These are phyloP conservation scores for Ophiocordyceps camponoti-leonardi DNA, from an alignment of 2,329 filamentous ascomycete species.

Conservation along the genomic window DNA sequence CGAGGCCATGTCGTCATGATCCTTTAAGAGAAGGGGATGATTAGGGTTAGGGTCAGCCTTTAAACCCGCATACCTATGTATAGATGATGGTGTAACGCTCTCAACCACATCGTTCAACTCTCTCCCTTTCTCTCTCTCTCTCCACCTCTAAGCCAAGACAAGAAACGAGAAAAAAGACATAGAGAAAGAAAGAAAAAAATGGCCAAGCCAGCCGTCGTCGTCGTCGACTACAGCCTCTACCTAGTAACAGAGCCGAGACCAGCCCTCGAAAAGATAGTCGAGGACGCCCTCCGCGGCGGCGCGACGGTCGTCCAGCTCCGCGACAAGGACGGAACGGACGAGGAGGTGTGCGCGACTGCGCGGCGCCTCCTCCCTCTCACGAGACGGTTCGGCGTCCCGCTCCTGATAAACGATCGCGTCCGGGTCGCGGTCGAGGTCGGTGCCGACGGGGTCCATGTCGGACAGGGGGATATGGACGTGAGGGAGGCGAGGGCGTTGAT, in stretches of 20 bases:
- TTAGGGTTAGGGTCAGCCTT: too few relatives aligned
- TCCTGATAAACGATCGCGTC: constrained; percentile 85
- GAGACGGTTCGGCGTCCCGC: constrained; percentile 48
- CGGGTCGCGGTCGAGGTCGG: constrained; percentile 75
- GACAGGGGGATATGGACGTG: constrained; percentile 80
- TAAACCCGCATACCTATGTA: too few relatives aligned
- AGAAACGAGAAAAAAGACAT: too few relatives aligned
- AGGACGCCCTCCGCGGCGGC: constrained; percentile 59
- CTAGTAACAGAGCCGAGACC: constrained; percentile 89
- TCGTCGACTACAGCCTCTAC: constrained; percentile 65
- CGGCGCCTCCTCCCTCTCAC: constrained; percentile 50
- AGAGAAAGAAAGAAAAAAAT: background rate
- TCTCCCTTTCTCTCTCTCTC: background rate
- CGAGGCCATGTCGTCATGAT: too few relatives aligned
- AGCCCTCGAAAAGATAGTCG: constrained; percentile 57
- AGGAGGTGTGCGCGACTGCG: constrained; percentile 16
- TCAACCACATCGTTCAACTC: too few relatives aligned
- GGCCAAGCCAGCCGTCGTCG: constrained; percentile 12
- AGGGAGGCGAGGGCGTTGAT: constrained; percentile 50
- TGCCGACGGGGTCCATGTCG: constrained; percentile 85
- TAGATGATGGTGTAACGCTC: too few relatives aligned
- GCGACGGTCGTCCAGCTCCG: constrained; percentile 79
- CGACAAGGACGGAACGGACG: constrained; percentile 68
- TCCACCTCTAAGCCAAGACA: background rate
- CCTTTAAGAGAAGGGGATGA: too few relatives aligned